These are phyloP conservation scores for Chalciporus pseudorubinellus DNA, from an alignment of 768 basidiomycete species.

Conservation along the genomic window DNA sequence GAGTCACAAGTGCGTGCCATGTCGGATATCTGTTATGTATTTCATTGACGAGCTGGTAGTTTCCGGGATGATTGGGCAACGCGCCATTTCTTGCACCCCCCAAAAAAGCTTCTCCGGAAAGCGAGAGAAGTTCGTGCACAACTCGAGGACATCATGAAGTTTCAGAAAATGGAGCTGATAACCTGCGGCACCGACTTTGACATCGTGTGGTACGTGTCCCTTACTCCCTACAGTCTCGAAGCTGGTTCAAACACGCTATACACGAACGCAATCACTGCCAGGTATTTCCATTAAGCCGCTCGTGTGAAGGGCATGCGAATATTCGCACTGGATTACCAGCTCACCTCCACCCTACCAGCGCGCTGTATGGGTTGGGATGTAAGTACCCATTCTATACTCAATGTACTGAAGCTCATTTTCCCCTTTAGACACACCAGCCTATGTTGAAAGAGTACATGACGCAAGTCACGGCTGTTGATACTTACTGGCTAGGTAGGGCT, in stretches of 20 bases:
- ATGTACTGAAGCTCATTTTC: conserved; percentile 1
- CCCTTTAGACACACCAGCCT: conserved; percentile 82
- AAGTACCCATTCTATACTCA: conserved; percentile 30
- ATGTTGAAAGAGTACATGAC: conserved; percentile 99
- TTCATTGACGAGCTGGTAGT: conserved; percentile 37
- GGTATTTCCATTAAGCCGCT: conserved; percentile 99
- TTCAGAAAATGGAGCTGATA: conserved; percentile 92
- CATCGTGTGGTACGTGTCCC: conserved; percentile 57
- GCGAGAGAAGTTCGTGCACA: conserved; percentile 93
- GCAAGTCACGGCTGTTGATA: conserved; percentile 96
- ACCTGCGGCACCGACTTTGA: conserved; percentile 96
- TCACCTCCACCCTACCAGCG: conserved; percentile 95
- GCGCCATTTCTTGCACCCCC: conserved; percentile 94
- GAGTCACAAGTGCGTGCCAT: conserved; percentile 70
- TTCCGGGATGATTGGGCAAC: conserved; percentile 94
- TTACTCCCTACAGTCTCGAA: background rate
- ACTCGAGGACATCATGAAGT: conserved; percentile 98
- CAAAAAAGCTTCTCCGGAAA: conserved; percentile 93
- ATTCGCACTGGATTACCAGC: conserved; percentile 93
- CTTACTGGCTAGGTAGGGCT: conserved; percentile 91
- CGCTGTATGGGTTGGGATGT: conserved; percentile 95
- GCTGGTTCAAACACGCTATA: background rate
- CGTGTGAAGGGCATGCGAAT: conserved; percentile 97
- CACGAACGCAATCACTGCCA: conserved; percentile 95
- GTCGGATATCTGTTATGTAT: background rate